phyloP scores from a whole-genome alignment of 768 basidiomycete genomes.

The Trametes gibbosa region DNA sequence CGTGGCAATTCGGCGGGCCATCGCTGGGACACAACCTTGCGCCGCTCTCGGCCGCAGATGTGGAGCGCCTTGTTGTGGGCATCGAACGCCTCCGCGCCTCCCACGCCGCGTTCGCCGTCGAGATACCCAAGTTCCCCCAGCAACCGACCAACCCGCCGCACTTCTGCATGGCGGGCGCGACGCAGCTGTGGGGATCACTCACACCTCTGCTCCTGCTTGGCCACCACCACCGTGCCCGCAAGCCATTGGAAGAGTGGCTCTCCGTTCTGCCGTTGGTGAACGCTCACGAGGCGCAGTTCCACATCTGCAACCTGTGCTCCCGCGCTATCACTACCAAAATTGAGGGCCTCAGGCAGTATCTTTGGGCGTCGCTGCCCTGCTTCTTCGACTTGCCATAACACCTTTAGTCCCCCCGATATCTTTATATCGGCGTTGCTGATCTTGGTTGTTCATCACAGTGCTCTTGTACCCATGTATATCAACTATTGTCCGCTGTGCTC shows the following conservation, averaged over 20 bases:
- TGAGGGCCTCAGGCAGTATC: background rate
- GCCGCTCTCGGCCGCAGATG: conserved; percentile 22
- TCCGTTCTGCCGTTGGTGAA: background rate
- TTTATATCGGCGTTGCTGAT: background rate
- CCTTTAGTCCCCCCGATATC: background rate
- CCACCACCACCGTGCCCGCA: background rate
- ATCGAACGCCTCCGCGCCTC: conserved; percentile 20
- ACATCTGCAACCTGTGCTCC: conserved; percentile 12
- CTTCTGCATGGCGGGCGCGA: conserved; percentile 2
- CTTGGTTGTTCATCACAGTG: no score
- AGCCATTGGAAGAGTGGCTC: conserved; percentile 21
- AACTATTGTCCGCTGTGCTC: no score
- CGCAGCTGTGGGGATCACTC: background rate
- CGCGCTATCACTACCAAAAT: conserved; percentile 1
- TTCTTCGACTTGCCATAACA: conserved; percentile 15
- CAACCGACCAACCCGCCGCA: conserved; percentile 9
- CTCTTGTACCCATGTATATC: no score
- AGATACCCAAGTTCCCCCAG: background rate
- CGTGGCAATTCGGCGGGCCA: conserved; percentile 21
- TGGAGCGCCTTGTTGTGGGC: conserved; percentile 25
- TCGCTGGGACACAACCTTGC: conserved; percentile 22
- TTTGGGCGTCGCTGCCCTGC: conserved; percentile 14
- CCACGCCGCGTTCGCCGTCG: conserved; percentile 7
- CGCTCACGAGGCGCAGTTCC: background rate
- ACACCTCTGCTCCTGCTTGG: background rate